Base-by-base conservation (phyloP, 768 basidiomycete genomes). In the Boletus patriciae region DNA sequence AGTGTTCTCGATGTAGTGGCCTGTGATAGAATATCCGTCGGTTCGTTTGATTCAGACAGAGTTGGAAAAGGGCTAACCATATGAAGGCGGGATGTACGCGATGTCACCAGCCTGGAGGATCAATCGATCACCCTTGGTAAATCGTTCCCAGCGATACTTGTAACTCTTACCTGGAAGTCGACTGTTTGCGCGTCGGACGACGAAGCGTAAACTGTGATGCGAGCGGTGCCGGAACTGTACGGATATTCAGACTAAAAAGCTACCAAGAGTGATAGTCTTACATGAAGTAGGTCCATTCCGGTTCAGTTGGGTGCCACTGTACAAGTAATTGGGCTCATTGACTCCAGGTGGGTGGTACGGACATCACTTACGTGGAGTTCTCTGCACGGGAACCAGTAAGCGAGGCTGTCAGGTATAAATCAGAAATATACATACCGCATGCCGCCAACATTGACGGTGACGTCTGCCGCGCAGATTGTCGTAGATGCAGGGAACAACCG, bases 1-100 rank as follows among this genome's bases (percentile, higher is more conserved):
- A 5, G 78, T 83, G 67, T 87, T 86, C 66, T 87, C 85, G 27
- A 88, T 75, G 64, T 87, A 87, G 64, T 88, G 87, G 1, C 84
- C 84, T 80, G n/a, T 16, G 60, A 55, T 37, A 8, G 1, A 47
- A 1, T 12, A 51, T 52, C 23, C 2, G 3, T 58, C 41, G 15
- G 18, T 44, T 15, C 4, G 36, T n/a, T 27, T 38, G 18, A 47
- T 54, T 38, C 6, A 18, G 44, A 40, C 21, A 38, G 3, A 9
- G 8, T 21, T 3, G 12, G 23, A 23, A 23, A 9, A n/a, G 36
- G 52, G 51, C 62, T 58, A 42, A 63, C 63, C 63, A 43, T 41
- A 74, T 25, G 69, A 60, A 31, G 64, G 61, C 9, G 68, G 61
- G 34, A 69, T 45, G 19, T 66, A 67, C 38, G 67, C 65, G 4